Percentiles rank a stretch among this genome's conserved stretches.
These are phyloP conservation scores for Galerina marginata DNA, from an alignment of 768 basidiomycete species.

Conservation along the genomic window DNA sequence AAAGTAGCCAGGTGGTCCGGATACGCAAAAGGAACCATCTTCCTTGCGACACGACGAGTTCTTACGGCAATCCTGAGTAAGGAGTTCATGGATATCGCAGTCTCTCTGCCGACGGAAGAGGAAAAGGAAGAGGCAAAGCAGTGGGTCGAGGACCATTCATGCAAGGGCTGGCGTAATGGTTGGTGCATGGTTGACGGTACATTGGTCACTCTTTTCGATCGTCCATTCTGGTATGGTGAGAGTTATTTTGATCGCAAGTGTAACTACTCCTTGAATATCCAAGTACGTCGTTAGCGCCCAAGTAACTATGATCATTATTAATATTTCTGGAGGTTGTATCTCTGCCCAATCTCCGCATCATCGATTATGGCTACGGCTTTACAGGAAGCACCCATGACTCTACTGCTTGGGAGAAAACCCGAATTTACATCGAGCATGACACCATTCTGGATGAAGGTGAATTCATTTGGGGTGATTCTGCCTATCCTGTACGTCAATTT, in stretches of 20 bases:
- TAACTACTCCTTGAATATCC: constrained; percentile 45
- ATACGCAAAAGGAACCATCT: too few species aligned
- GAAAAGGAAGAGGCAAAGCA: too few species aligned
- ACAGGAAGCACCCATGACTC: constrained; percentile 39
- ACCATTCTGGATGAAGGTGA: constrained; percentile 31
- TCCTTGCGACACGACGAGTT: too few species aligned
- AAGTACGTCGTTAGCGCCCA: constrained; percentile 26
- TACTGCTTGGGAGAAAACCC: constrained; percentile 32
- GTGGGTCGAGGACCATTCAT: constrained; percentile 40
- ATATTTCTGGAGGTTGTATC: constrained; percentile 34
- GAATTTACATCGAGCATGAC: constrained; percentile 21
- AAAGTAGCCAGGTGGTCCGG: too few species aligned
- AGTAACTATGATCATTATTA: constrained; percentile 6
- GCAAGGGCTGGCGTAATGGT: constrained; percentile 39
- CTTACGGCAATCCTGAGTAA: too few species aligned
- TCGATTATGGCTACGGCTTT: constrained; percentile 37
- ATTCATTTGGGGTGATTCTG: constrained; percentile 44
- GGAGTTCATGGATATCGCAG: too few species aligned
- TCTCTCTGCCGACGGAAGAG: too few species aligned
- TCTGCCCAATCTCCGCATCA: constrained; percentile 40
- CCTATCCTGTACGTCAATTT: constrained; percentile 47
- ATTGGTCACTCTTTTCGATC: constrained; percentile 35
- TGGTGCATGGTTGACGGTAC: constrained; percentile 47
- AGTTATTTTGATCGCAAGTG: constrained; percentile 44
- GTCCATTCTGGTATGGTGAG: constrained; percentile 40